Percentiles rank a stretch among this genome's conserved stretches.
These are phyloP conservation scores for Dendrobium huoshanense DNA, from an alignment of 106 monocot genomes.

Conservation along the genomic window DNA sequence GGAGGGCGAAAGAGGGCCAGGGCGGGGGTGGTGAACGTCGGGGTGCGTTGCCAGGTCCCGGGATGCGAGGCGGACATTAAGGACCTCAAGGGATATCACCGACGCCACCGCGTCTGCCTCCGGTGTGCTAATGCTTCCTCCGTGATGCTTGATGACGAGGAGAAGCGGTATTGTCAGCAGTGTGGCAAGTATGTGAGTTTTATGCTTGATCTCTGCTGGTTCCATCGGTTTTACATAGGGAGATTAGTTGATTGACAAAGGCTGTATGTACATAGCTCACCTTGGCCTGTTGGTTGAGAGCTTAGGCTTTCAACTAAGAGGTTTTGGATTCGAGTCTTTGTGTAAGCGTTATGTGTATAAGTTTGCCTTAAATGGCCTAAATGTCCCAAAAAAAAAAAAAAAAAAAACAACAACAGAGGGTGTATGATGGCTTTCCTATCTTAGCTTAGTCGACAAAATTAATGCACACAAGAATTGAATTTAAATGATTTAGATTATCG, in stretches of 20 bases:
- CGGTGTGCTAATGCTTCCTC: conserved; percentile 58
- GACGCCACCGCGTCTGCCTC: conserved; percentile 72
- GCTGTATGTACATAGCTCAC: no score
- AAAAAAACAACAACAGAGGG: background rate
- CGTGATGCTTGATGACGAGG: conserved; percentile 67
- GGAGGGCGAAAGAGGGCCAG: conserved; percentile 44
- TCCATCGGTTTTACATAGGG: background rate
- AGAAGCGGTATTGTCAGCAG: conserved; percentile 92
- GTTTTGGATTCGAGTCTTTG: no score
- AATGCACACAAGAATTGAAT: background rate
- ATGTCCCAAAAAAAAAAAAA: no score
- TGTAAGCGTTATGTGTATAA: no score
- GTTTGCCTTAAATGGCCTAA: no score
- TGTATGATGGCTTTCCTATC: background rate
- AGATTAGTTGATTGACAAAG: background rate
- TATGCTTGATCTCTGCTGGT: background rate
- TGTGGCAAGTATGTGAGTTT: conserved; percentile 81
- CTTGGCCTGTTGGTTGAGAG: no score
- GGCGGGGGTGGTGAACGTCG: conserved; percentile 10
- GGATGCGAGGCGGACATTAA: conserved; percentile 82
- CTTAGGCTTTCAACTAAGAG: no score
- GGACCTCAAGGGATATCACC: conserved; percentile 90
- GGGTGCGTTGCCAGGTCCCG: conserved; percentile 70
- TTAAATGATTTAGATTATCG: background rate
- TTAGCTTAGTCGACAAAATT: background rate